Percentiles rank a stretch among this genome's conserved stretches.
These are phyloP conservation scores for Trichoderma simmonsii DNA, from an alignment of 2,329 filamentous ascomycete species.

Conservation along the genomic window DNA sequence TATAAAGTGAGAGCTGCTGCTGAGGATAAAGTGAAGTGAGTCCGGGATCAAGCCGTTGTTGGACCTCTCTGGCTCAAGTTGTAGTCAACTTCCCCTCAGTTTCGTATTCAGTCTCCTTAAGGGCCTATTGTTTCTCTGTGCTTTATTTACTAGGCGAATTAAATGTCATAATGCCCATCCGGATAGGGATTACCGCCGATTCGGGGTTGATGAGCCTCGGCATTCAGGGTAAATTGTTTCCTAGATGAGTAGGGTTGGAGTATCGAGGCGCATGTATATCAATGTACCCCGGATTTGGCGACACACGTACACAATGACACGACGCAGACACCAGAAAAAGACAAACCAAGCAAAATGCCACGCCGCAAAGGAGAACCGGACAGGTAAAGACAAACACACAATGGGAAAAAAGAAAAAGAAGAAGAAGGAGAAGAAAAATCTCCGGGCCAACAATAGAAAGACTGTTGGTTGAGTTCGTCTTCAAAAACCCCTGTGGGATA, in stretches of 20 bases:
- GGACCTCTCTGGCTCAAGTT: neutral
- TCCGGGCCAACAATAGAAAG: neutral
- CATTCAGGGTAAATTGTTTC: neutral
- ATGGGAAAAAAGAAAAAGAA: neutral
- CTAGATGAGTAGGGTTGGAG: neutral
- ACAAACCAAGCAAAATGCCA: neutral
- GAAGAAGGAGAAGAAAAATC: neutral
- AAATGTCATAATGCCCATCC: neutral
- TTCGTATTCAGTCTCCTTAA: neutral
- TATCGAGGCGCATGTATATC: neutral
- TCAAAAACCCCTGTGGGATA: neutral
- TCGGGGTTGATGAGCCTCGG: neutral
- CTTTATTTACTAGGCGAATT: conserved; percentile 1
- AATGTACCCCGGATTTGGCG: neutral
- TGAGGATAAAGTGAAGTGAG: neutral
- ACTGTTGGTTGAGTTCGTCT: neutral
- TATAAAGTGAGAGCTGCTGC: neutral
- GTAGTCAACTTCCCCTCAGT: neutral
- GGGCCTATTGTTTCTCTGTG: neutral
- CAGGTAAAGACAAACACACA: neutral
- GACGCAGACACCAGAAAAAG: neutral
- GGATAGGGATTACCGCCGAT: neutral
- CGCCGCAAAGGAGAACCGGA: neutral
- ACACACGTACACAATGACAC: neutral
- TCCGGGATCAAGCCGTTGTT: neutral